A percentile compares a stretch with the other conserved stretches of the same genome.
These are phyloP conservation scores for Lasiosphaeria miniovina DNA, from an alignment of 495 filamentous ascomycete species.

Conservation along the genomic window DNA sequence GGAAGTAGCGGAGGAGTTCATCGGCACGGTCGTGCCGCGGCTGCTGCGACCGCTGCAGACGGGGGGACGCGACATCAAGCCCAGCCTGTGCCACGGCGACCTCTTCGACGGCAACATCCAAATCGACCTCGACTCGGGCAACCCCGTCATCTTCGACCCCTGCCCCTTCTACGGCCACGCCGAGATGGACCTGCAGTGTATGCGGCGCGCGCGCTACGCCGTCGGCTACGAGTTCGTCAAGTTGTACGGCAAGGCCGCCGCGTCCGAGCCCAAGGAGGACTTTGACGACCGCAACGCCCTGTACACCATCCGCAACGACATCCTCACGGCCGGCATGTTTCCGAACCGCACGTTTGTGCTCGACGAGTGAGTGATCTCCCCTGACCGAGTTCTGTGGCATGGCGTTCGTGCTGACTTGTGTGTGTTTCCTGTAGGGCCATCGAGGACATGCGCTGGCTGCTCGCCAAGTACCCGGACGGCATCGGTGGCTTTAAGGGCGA, in stretches of 20 bases:
- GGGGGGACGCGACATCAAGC: conserved; percentile 41
- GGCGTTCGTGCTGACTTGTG: background rate
- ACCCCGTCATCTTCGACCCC: conserved; percentile 45
- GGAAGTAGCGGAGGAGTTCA: conserved; percentile 6
- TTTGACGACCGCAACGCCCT: conserved; percentile 23
- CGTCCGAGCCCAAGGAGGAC: conserved; percentile 18
- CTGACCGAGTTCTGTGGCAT: background rate
- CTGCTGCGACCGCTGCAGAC: conserved; percentile 39
- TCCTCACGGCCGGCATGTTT: conserved; percentile 6
- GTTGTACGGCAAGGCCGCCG: conserved; percentile 14
- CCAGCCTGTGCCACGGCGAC: conserved; percentile 44
- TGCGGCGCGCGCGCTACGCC: conserved; percentile 13
- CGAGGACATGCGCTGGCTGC: conserved; percentile 9
- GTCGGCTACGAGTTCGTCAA: conserved; percentile 14
- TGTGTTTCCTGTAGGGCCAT: conserved; percentile 3
- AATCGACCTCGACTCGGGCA: conserved; percentile 29
- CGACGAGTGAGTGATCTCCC: conserved; percentile 5
- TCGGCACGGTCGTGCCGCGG: conserved; percentile 37
- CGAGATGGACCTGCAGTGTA: conserved; percentile 31
- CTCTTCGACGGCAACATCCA: conserved; percentile 46
- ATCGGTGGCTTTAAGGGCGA: background rate
- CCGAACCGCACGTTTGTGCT: background rate
- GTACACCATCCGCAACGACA: conserved; percentile 14
- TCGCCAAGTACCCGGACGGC: conserved; percentile 7
- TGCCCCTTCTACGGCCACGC: conserved; percentile 48